These are phyloP conservation scores for Trametes cinnabarina DNA, from an alignment of 768 basidiomycete species.

Conservation along the genomic window DNA sequence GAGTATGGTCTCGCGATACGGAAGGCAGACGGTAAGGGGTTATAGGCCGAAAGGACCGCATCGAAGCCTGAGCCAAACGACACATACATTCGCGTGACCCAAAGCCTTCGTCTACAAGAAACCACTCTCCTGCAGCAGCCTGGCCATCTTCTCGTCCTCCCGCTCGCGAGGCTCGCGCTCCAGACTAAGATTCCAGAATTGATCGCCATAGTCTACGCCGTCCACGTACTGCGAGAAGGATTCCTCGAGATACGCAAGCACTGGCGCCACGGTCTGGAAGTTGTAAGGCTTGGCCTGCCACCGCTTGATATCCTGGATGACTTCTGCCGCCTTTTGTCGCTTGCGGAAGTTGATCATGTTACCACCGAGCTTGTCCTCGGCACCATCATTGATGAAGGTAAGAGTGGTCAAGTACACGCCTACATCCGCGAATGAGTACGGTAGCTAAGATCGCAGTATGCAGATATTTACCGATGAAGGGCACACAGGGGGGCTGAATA, in stretches of 20 bases:
- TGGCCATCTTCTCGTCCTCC: conserved; percentile 96
- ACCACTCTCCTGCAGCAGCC: conserved; percentile 83
- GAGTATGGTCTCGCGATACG: conserved; percentile 10
- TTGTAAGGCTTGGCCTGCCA: conserved; percentile 94
- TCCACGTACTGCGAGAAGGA: conserved; percentile 70
- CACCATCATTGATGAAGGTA: conserved; percentile 98
- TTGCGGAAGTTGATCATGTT: conserved; percentile 94
- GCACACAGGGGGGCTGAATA: conserved; percentile 90
- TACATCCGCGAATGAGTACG: conserved; percentile 30
- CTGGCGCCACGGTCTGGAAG: conserved; percentile 60
- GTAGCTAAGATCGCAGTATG: not conserved
- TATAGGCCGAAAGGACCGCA: not conserved
- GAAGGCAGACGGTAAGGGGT: not conserved
- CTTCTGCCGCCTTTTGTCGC: conserved; percentile 92
- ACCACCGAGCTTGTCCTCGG: conserved; percentile 76
- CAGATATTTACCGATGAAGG: conserved; percentile 78
- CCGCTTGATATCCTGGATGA: conserved; percentile 93
- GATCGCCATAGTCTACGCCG: conserved; percentile 65
- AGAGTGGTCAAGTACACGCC: conserved; percentile 95
- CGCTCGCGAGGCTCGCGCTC: conserved; percentile 91
- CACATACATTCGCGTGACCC: not conserved
- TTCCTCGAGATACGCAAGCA: conserved; percentile 77
- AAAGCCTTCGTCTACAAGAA: conserved; percentile 38
- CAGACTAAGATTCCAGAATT: conserved; percentile 83
- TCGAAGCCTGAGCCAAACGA: not conserved